phyloP scores from a whole-genome alignment of 441 rosid species.

The Breynia disticha region DNA sequence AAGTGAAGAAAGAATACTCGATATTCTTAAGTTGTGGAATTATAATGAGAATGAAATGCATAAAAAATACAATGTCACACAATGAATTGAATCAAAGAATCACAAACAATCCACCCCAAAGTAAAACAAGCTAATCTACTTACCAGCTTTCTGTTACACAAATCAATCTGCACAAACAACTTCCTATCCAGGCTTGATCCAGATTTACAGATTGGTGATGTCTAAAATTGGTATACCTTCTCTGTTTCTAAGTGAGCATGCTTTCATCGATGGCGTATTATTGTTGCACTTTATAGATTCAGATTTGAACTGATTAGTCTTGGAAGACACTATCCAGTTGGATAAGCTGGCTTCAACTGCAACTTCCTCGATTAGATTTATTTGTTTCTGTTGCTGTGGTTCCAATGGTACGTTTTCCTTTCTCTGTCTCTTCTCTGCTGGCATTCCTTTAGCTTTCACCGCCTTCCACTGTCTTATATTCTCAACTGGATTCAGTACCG shows the following conservation, averaged over 20 bases:
- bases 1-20: no score
- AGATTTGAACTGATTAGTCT: constrained; percentile 14
- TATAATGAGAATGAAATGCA: no score
- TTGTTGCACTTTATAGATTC: constrained; percentile 7
- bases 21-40: no score
- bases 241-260: constrained; percentile 20
- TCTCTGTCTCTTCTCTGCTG: constrained; percentile 31
- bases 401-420: constrained; percentile 32
- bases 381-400: constrained; percentile 24
- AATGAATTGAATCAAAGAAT: no score
- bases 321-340: constrained; percentile 63
- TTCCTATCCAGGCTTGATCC: no score
- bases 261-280: constrained; percentile 16
- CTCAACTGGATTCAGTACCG: constrained; percentile 70
- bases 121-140: no score
- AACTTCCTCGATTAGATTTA: constrained; percentile 23
- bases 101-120: no score
- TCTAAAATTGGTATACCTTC: constrained; percentile 27
- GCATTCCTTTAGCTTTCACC: constrained; percentile 46
- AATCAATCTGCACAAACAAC: no score
- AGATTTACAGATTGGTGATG: constrained; percentile 25
- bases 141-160: no score
- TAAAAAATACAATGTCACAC: no score
- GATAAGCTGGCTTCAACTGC: constrained; percentile 88
- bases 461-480: constrained; percentile 77